Percentiles rank a stretch among this genome's conserved stretches.
Conservation (phyloP, 306 rosid species). For the Mucuna pruriens region DNA sequence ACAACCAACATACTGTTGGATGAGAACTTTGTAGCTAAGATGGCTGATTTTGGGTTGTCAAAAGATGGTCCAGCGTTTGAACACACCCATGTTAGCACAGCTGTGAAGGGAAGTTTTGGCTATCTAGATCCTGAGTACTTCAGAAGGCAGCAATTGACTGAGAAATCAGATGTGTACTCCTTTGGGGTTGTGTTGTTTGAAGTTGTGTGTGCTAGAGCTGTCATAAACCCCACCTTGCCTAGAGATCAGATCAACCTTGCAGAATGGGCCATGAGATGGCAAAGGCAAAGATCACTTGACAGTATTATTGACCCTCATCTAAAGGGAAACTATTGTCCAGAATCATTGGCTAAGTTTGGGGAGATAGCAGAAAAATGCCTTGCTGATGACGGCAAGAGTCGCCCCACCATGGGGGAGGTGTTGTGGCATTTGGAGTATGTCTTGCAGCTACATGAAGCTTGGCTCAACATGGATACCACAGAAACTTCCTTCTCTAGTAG, state of each 20-base stretch:
- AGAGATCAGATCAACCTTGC: conserved; percentile 94
- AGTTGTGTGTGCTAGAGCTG: conserved; percentile 90
- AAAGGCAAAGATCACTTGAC: conserved; percentile 66
- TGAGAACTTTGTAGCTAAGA: conserved; percentile 84
- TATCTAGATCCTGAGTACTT: conserved; percentile 95
- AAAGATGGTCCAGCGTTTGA: conserved; percentile 90
- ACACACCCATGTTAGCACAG: conserved; percentile 95
- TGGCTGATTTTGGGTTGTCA: conserved; percentile 94
- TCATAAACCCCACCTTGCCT: conserved; percentile 90
- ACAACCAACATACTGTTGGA: conserved; percentile 91
- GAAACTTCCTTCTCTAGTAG: conserved; percentile 59
- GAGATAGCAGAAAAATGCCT: conserved; percentile 96
- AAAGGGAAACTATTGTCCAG: conserved; percentile 60
- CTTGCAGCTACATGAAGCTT: conserved; percentile 88
- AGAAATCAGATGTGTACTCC: conserved; percentile 95
- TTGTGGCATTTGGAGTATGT: conserved; percentile 92
- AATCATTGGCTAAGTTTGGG: conserved; percentile 74
- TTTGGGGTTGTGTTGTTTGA: conserved; percentile 92
- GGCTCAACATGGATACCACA: conserved; percentile 54
- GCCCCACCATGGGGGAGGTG: conserved; percentile 96
- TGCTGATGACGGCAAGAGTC: conserved; percentile 85
- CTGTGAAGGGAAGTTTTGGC: conserved; percentile 98
- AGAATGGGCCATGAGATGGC: conserved; percentile 98
- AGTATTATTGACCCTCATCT: conserved; percentile 71
- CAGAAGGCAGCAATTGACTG: conserved; percentile 90